Evolutionary conservation across 2,329 filamentous ascomycete genomes (phyloP).

Genomic region (Capronia americana): DNA sequence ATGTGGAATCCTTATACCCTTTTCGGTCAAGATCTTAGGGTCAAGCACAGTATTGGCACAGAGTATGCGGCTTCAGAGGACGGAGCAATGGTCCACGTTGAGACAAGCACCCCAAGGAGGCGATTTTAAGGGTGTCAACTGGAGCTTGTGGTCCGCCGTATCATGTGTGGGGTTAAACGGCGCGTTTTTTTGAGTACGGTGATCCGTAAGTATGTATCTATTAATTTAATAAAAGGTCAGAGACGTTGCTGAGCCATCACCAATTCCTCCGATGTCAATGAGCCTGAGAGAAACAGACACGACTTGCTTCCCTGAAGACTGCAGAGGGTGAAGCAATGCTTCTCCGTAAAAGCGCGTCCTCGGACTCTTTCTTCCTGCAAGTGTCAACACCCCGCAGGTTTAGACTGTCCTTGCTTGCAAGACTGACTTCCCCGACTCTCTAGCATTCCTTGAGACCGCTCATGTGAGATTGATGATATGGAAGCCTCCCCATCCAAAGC

Average conservation of each 20-base stretch:
- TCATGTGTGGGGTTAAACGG: neutral
- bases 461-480: slow-evolving; percentile 38
- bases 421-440: neutral
- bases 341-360: neutral
- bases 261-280: neutral
- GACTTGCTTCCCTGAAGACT: neutral
- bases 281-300: neutral
- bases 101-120: neutral
- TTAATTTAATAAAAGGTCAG: too few relatives aligned
- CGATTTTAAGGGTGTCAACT: neutral
- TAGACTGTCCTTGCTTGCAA: neutral
- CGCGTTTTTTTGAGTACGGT: neutral
- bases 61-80: neutral
- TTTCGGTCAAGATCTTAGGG: neutral
- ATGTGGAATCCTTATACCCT: neutral
- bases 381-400: neutral
- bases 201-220: too few relatives aligned
- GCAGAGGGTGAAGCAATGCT: neutral
- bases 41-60: neutral
- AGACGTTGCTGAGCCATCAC: too few relatives aligned
- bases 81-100: neutral
- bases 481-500: slow-evolving; percentile 68
- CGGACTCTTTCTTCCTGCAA: neutral
- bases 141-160: neutral
- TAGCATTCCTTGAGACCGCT: neutral